phyloP scores from a whole-genome alignment of 2,329 filamentous ascomycete species.

The Penicillium hesseltinei region DNA sequence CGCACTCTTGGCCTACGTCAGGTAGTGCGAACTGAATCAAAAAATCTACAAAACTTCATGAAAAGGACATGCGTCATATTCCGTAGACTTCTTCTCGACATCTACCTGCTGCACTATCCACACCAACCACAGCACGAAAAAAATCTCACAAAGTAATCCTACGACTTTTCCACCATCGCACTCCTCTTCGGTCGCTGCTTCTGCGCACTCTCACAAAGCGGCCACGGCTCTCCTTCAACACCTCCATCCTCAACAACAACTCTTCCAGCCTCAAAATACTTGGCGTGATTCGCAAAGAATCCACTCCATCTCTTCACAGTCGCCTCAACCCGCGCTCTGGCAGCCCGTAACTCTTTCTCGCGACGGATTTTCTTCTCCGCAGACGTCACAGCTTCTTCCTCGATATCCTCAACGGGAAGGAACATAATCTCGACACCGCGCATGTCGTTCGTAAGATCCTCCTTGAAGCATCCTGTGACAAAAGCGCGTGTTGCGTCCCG shows the following conservation, averaged over 20 bases:
- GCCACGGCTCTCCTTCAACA: constrained; percentile 47
- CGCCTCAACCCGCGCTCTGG: constrained; percentile 63
- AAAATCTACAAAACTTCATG: constrained; percentile 31
- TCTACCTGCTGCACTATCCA: neutral
- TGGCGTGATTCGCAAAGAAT: constrained; percentile 76
- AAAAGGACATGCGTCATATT: constrained; percentile 8
- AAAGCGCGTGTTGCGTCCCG: constrained; percentile 83
- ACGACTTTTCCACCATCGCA: constrained; percentile 26
- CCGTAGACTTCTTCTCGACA: constrained; percentile 3
- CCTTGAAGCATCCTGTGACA: constrained; percentile 87
- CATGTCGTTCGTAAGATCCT: constrained; percentile 80
- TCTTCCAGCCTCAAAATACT: constrained; percentile 77
- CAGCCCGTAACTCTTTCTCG: constrained; percentile 63
- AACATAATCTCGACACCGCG: constrained; percentile 86
- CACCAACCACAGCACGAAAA: neutral
- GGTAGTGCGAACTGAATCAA: constrained; percentile 36
- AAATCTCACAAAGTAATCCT: neutral
- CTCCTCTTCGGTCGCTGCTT: constrained; percentile 60
- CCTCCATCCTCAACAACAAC: constrained; percentile 52
- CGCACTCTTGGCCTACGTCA: constrained; percentile 31
- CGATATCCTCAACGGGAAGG: constrained; percentile 63
- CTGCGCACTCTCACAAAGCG: constrained; percentile 69
- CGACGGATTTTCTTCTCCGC: constrained; percentile 53
- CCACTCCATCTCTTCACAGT: constrained; percentile 76
- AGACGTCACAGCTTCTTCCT: constrained; percentile 32